Conservation (phyloP, 352 stramenopile species). For the Pythium phragmiticola region DNA sequence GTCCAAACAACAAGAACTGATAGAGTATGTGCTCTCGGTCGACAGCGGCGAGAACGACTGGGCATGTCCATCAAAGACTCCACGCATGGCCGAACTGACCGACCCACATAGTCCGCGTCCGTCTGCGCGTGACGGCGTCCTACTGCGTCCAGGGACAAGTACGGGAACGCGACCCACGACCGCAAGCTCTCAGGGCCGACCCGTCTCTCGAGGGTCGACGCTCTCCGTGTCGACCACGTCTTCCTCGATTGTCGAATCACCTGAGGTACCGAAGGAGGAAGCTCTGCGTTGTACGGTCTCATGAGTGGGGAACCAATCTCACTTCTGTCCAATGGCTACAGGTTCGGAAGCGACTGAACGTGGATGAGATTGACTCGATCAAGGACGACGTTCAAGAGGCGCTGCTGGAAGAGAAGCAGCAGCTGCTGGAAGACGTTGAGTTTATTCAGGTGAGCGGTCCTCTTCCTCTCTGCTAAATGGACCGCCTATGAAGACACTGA, state of each 20-base stretch:
- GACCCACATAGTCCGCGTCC: not conserved
- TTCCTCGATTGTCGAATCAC: constrained; percentile 55
- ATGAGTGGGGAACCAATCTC: not conserved
- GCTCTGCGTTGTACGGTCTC: not conserved
- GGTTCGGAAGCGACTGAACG: constrained; percentile 48
- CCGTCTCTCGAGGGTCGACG: constrained; percentile 66
- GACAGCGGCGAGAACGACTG: not conserved
- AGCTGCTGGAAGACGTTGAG: constrained; percentile 80
- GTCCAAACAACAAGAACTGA: constrained; percentile 51
- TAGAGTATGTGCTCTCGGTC: constrained; percentile 55
- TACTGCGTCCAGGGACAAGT: constrained; percentile 57
- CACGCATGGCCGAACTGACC: constrained; percentile 40
- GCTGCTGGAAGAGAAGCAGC: constrained; percentile 51
- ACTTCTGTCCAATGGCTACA: constrained; percentile 11
- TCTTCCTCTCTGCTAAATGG: not conserved
- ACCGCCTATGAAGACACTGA: not conserved
- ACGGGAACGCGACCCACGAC: constrained; percentile 37
- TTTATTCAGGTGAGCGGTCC: constrained; percentile 60
- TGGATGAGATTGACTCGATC: constrained; percentile 77
- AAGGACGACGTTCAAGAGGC: constrained; percentile 57
- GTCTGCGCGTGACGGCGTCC: constrained; percentile 17
- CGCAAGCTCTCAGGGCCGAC: constrained; percentile 40
- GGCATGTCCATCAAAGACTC: constrained; percentile 33
- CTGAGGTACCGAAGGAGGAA: constrained; percentile 31
- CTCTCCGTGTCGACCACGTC: constrained; percentile 37